Evolutionary conservation across 2,329 filamentous ascomycete genomes (phyloP), one percentile per base, ranked within the genome.

Genomic region (Colletotrichum spaethianum): DNA sequence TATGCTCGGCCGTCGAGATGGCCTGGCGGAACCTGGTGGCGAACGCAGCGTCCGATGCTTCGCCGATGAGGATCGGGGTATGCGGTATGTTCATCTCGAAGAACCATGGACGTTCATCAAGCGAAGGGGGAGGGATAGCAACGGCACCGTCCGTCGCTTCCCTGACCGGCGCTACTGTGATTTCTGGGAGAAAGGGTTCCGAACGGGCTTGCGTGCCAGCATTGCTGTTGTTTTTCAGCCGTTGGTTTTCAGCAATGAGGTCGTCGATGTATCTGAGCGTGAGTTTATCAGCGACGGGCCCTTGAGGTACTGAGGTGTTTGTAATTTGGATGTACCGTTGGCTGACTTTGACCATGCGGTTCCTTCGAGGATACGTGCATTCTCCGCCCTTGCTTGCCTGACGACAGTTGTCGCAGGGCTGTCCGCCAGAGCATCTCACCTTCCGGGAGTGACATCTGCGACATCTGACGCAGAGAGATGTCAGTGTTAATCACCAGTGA

Each of bases 1-100:
- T 78, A 33, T 77, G 77, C 0, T 76, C 65, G 4, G 76, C 75
- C 9, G 79, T 76, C 0, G 81, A 77, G 14, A 82, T 78, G 23
- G 79, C 80, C 72, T 82, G 81, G 8, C 81, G 74, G 59, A 82
- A 79, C 1, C 81, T 80, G 0, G 81, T 82, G 1, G 81, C 81
- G 46, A 82, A 83, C 16, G 80, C 80, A 14, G 78, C 76, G 48
- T 82, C 81, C 18, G 81, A 80, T 0, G 80, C 80, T 62, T 83
- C 81, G n/a, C 79, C 80, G 42, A 83, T 79, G 23, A 81, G 72
- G 18, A 81, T 78, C 1, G 81, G 81, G 2, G 79, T 81, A 40
- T 80, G 78, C 28, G 79, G 77, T 18, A 80, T 76, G 59, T 77
- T 79, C 72, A 80, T 78, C 38, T 79, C 76, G 31, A 81, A 76